phyloP scores from a whole-genome alignment of 164 flowering plant species.

The Liriodendron chinense region DNA sequence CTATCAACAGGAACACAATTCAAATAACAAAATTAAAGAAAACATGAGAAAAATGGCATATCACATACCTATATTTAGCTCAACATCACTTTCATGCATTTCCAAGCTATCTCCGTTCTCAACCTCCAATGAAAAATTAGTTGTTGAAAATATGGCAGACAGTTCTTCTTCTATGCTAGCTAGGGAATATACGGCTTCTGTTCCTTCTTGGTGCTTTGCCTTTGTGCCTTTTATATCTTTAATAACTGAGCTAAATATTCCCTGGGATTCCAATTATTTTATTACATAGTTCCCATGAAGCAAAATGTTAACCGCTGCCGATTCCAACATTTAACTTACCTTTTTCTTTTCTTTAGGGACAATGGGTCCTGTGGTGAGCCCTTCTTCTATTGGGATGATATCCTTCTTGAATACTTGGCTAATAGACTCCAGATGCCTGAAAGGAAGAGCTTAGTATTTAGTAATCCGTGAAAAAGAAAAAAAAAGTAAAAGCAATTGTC shows the following conservation, averaged over 20 bases:
- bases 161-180: constrained; percentile 57
- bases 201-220: constrained; percentile 39
- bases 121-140: constrained; percentile 45
- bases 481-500: neutral
- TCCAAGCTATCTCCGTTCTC: constrained; percentile 27
- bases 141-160: constrained; percentile 45
- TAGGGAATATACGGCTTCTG: constrained; percentile 40
- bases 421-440: constrained; percentile 51
- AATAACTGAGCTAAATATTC: constrained; percentile 61
- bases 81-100: constrained; percentile 40
- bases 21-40: neutral
- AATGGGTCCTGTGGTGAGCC: constrained; percentile 15
- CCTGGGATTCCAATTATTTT: constrained; percentile 33
- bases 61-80: constrained; percentile 63
- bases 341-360: constrained; percentile 77
- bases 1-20: neutral
- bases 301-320: neutral
- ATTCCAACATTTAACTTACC: constrained; percentile 31
- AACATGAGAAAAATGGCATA: neutral
- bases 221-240: constrained; percentile 55
- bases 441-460: neutral
- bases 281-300: neutral
- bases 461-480: neutral
- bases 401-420: constrained; percentile 49
- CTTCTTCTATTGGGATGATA: constrained; percentile 34